Evolutionary conservation across 805 yeast species (phyloP).

Genomic region (Kuraishia cidri): DNA sequence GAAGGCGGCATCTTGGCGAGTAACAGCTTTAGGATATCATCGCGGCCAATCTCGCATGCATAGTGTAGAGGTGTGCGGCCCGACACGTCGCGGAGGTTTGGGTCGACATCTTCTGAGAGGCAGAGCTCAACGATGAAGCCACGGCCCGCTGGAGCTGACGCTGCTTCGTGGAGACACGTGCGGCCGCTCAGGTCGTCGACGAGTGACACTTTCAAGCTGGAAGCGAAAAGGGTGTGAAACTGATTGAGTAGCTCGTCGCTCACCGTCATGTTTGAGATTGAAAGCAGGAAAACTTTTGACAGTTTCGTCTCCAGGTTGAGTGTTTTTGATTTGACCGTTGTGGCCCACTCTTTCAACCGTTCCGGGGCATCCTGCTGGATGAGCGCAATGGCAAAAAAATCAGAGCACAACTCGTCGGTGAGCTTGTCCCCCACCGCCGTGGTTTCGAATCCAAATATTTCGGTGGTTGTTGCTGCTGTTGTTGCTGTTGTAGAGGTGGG

Average conservation of each 20-base stretch:
- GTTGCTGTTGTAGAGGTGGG: not conserved
- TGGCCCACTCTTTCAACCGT: slow-evolving; percentile 4
- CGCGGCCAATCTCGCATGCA: slow-evolving; percentile 56
- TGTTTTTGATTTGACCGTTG: not conserved
- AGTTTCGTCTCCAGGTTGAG: slow-evolving; percentile 23
- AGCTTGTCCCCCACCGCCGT: slow-evolving; percentile 38
- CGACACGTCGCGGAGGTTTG: slow-evolving; percentile 42
- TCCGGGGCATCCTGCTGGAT: slow-evolving; percentile 6
- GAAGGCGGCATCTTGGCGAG: slow-evolving; percentile 21
- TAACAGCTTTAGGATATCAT: slow-evolving; percentile 27
- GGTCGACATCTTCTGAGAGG: slow-evolving; percentile 7
- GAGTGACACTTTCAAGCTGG: slow-evolving; percentile 39
- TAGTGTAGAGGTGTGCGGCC: slow-evolving; percentile 85
- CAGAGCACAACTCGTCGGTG: slow-evolving; percentile 64
- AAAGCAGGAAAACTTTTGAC: slow-evolving; percentile 64
- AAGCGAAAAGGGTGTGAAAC: slow-evolving; percentile 36
- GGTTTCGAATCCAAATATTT: slow-evolving; percentile 3
- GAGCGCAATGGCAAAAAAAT: slow-evolving; percentile 49
- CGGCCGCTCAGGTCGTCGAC: slow-evolving; percentile 69
- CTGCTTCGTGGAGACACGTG: slow-evolving; percentile 68
- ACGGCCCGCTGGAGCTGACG: slow-evolving; percentile 5
- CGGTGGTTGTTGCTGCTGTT: not conserved
- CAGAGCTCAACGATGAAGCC: slow-evolving; percentile 14
- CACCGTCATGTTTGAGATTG: slow-evolving; percentile 57
- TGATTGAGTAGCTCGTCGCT: slow-evolving; percentile 50